A percentile compares a stretch with the other conserved stretches of the same genome.
phyloP scores from a whole-genome alignment of 2,329 filamentous ascomycete species.

The Aspergillus novoparasiticus region DNA sequence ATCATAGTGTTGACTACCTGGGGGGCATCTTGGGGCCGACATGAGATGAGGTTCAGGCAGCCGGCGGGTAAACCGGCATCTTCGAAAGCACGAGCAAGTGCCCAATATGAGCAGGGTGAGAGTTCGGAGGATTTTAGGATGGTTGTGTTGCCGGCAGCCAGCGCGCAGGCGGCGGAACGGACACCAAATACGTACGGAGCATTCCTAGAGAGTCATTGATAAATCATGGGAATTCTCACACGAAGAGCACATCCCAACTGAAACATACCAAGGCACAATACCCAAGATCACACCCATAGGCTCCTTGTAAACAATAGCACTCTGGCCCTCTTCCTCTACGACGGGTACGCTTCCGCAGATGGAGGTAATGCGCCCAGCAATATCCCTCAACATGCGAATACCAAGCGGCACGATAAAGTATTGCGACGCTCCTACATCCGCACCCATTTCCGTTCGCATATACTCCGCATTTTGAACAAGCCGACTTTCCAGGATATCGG shows the following conservation, averaged over 20 bases:
- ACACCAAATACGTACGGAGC: slow-evolving; percentile 55
- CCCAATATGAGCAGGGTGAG: slow-evolving; percentile 64
- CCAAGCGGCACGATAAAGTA: slow-evolving; percentile 34
- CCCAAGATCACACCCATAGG: slow-evolving; percentile 76
- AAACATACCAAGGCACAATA: slow-evolving; percentile 73
- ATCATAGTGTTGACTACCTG: slow-evolving; percentile 70
- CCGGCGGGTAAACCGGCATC: slow-evolving; percentile 75
- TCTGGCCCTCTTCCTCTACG: slow-evolving; percentile 53
- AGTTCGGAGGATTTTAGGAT: slow-evolving; percentile 71
- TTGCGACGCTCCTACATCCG: slow-evolving; percentile 37
- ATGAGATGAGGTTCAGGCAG: slow-evolving; percentile 72
- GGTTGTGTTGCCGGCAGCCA: slow-evolving; percentile 72
- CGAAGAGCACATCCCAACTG: background rate
- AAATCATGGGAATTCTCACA: background rate
- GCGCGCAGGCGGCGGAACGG: slow-evolving; percentile 59
- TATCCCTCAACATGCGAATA: slow-evolving; percentile 49
- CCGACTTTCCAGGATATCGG: slow-evolving; percentile 54
- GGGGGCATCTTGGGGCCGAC: slow-evolving; percentile 62
- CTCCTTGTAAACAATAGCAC: slow-evolving; percentile 69
- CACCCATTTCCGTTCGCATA: slow-evolving; percentile 60
- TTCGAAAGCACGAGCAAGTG: slow-evolving; percentile 62
- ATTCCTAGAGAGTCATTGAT: slow-evolving; percentile 44
- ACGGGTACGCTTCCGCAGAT: slow-evolving; percentile 54
- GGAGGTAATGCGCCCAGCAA: slow-evolving; percentile 51
- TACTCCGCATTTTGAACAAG: slow-evolving; percentile 58